These are phyloP conservation scores for Chaetomium globosum DNA, from an alignment of 2,329 filamentous ascomycete species.

Conservation along the genomic window DNA sequence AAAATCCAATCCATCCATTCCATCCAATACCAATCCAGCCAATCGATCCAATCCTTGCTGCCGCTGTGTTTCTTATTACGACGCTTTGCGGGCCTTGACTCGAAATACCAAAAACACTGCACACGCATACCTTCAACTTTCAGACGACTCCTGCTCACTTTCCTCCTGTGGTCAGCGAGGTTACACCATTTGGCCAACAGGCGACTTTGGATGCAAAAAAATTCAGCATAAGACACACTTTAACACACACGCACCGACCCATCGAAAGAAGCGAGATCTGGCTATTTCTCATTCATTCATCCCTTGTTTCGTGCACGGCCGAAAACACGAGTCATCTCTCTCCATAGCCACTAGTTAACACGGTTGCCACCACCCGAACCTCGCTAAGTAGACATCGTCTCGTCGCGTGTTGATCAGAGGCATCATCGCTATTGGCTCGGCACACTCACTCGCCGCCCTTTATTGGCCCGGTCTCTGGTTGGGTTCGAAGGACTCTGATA, in stretches of 20 bases:
- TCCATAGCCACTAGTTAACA: neutral
- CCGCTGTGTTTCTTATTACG: slow-evolving; percentile 16
- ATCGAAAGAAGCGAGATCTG: neutral
- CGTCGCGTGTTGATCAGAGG: neutral
- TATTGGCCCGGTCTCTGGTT: neutral
- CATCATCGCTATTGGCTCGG: neutral
- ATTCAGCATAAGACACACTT: neutral
- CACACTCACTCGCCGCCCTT: neutral
- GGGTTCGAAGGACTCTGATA: neutral
- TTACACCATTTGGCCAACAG: neutral
- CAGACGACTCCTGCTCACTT: neutral
- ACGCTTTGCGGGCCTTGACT: slow-evolving; percentile 4
- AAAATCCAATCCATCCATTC: slow-evolving; percentile 2
- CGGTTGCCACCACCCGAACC: neutral
- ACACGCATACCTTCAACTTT: neutral
- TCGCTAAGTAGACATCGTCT: neutral
- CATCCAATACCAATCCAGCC: neutral
- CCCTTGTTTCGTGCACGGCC: slow-evolving; percentile 12
- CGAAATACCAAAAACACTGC: neutral
- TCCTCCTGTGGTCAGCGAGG: neutral
- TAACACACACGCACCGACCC: neutral
- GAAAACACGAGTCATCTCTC: slow-evolving; percentile 8
- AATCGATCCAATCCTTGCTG: neutral
- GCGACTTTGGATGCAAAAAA: neutral
- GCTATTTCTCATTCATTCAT: slow-evolving; percentile 13